A percentile compares a stretch with the other conserved stretches of the same genome.
Evolutionary conservation across 768 basidiomycete species (phyloP).

Genomic region (Leccinum fibrillosum): DNA sequence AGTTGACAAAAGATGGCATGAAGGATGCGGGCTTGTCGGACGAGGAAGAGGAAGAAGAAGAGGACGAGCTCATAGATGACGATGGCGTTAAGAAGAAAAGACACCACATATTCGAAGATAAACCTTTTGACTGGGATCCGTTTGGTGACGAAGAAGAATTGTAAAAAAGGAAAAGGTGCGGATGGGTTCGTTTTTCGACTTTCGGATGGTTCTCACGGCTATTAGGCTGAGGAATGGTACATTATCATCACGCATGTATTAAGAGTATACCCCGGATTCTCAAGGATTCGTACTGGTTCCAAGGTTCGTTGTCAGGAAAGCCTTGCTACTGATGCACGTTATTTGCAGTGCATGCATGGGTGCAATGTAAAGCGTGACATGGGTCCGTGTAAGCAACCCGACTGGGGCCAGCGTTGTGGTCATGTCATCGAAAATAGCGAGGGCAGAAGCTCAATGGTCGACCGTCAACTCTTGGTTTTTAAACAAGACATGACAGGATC

Average conservation of each 20-base stretch:
- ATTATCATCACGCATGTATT: constrained; percentile 7
- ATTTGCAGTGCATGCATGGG: not conserved
- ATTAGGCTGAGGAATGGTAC: not conserved
- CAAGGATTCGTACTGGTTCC: not conserved
- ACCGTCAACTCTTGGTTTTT: too few relatives aligned
- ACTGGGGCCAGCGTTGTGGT: too few relatives aligned
- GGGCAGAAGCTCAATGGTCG: too few relatives aligned
- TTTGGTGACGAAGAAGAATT: constrained; percentile 28
- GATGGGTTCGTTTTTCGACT: not conserved
- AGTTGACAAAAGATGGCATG: constrained; percentile 29
- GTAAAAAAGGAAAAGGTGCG: not conserved
- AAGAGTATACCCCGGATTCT: constrained; percentile 3
- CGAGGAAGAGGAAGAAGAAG: constrained; percentile 18
- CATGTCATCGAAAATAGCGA: too few relatives aligned
- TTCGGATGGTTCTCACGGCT: not conserved
- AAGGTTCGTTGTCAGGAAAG: not conserved
- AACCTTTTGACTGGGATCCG: constrained; percentile 31
- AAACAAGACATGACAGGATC: too few relatives aligned
- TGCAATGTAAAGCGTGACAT: not conserved
- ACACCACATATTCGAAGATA: constrained; percentile 27
- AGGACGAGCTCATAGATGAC: constrained; percentile 16
- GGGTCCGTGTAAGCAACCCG: too few relatives aligned
- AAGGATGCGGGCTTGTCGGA: constrained; percentile 24
- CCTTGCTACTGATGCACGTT: not conserved
- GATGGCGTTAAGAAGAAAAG: constrained; percentile 3